phyloP scores from a whole-genome alignment of 805 yeast genomes.

The Tetrapisispora namnaoensis region DNA sequence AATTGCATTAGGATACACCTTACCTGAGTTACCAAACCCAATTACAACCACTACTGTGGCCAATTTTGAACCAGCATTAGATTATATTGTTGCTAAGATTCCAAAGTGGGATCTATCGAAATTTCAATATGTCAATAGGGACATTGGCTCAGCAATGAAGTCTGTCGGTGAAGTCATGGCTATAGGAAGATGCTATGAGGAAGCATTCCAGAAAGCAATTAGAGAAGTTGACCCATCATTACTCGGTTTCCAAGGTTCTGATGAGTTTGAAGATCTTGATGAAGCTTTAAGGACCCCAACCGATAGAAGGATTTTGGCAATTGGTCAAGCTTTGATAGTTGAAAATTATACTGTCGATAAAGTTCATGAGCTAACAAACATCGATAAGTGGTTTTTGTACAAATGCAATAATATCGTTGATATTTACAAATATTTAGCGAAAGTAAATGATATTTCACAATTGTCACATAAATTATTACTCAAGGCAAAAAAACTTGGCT shows the following conservation, averaged over 20 bases:
- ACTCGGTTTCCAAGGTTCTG: conserved; percentile 84
- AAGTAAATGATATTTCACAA: conserved; percentile 45
- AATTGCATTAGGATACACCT: conserved; percentile 87
- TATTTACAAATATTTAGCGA: conserved; percentile 73
- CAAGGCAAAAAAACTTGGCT: conserved; percentile 87
- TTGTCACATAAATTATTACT: conserved; percentile 60
- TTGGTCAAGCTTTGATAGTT: conserved; percentile 90
- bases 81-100: conserved; percentile 92
- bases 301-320: conserved; percentile 95
- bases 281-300: conserved; percentile 75
- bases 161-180: conserved; percentile 99
- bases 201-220: conserved; percentile 93
- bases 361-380: conserved; percentile 85
- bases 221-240: conserved; percentile 91
- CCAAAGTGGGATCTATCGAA: conserved; percentile 97
- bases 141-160: conserved; percentile 93
- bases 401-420: conserved; percentile 88
- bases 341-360: conserved; percentile 85
- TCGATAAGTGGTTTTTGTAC: conserved; percentile 92
- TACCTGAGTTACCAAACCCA: conserved; percentile 92
- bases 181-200: conserved; percentile 95
- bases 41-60: conserved; percentile 95
- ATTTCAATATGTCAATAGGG: conserved; percentile 90
- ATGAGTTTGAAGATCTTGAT: conserved; percentile 64
- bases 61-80: conserved; percentile 93